Evolutionary conservation across 1,284 basidiomycete genomes (phyloP), one percentile per base, ranked within the genome.

Genomic region (Cerioporus squamosus): DNA sequence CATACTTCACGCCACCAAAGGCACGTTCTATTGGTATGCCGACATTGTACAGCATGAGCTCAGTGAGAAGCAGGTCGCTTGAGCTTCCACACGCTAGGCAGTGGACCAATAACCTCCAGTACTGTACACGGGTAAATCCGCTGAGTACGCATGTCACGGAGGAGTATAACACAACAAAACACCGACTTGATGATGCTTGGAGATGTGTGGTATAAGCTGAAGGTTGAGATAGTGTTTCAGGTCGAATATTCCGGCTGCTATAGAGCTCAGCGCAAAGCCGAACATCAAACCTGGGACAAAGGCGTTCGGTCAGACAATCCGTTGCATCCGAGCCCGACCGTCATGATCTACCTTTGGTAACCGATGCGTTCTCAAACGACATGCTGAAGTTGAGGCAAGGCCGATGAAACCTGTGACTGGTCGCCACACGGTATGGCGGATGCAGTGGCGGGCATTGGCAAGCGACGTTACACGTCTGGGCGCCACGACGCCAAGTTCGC

Each of bases 1-100:
- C 91, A 75, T 85, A 97, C 72, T 97, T 97, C 57, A 88, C 74
- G 52, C 87, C 89, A 2, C 95, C 95, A 69, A 95, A 97, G 40
- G 87, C 85, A 54, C 95, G 82, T 70, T 98, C 95, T 44, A 97
- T 81, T 23, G 83, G 83, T 2, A 93, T 75, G 1, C 85, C 86
- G 22, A 87, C 80, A 68, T 87, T 85, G 74, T 90, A 96, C 2
- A 97, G 74, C 15, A 95, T 65, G 23, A 96, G 68, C 63, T 91
- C 86, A 1, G 85, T 86, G 46, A 97, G 71, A 51, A 97, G 83
- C 31, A 98, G 80, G 70, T 97, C 94, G 57, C 90, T 90, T 0
- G 91, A 95, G 71, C 88, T 95, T 5, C 87, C 82, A 70, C 91
- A 97, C 2, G 87, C 90, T 18, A 94, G 66, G 57, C 93, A 90